Evolutionary conservation across 192 early-diverging fungal species (phyloP).

Genomic region (Kickxella alabastrina): DNA sequence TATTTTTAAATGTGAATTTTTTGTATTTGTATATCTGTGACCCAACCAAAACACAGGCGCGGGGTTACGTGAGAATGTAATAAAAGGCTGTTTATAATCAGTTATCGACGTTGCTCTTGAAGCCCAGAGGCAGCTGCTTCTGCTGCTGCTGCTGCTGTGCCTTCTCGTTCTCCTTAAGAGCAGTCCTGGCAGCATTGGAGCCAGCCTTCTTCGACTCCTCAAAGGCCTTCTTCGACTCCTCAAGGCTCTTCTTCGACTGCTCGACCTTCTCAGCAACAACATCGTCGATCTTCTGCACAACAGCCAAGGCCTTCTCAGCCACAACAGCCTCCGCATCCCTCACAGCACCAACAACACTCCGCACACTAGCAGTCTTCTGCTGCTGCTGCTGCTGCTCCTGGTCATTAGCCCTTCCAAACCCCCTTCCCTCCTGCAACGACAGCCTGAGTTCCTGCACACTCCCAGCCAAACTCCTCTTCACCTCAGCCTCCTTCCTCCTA

Average conservation of each 20-base stretch:
- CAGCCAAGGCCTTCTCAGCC: no score
- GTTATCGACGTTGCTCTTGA: constrained; percentile 12
- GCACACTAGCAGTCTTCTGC: no score
- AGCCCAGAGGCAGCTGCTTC: constrained; percentile 30
- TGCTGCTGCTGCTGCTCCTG: no score
- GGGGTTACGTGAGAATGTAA: not conserved
- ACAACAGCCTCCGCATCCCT: no score
- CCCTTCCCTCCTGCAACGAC: constrained; percentile 33
- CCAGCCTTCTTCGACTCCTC: not conserved
- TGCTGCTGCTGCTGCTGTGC: constrained; percentile 2
- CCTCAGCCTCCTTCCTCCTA: not conserved
- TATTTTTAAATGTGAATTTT: no score
- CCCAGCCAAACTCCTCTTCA: not conserved
- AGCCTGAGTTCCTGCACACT: constrained; percentile 32
- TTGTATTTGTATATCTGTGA: no score
- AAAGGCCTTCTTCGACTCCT: not conserved
- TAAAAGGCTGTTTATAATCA: not conserved
- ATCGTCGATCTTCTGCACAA: constrained; percentile 1
- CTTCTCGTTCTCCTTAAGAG: not conserved
- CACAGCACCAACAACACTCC: no score
- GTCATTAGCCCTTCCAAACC: constrained; percentile 12
- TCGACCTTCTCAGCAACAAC: not conserved
- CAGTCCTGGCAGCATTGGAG: not conserved
- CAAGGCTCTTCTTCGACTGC: not conserved
- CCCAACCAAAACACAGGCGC: no score